These are phyloP conservation scores for Penicillium oxalicum DNA, from an alignment of 2,329 filamentous ascomycete species.

Conservation along the genomic window DNA sequence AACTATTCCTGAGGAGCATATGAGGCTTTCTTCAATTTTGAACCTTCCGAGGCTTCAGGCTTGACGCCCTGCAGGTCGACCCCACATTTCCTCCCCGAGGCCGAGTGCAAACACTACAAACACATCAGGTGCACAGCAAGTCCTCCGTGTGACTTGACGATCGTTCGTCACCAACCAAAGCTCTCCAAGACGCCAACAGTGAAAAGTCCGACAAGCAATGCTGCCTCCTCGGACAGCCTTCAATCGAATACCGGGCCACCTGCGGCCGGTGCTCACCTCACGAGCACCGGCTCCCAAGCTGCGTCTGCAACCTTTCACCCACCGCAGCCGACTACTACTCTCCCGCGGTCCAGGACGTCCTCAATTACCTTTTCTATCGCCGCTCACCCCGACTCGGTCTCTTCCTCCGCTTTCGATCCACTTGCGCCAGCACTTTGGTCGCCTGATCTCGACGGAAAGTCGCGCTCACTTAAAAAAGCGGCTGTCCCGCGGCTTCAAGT, in stretches of 20 bases:
- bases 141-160: no score
- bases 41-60: no score
- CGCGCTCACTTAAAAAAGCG: slow-evolving; percentile 43
- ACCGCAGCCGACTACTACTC: slow-evolving; percentile 50
- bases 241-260: slow-evolving; percentile 36
- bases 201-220: slow-evolving; percentile 16
- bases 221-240: slow-evolving; percentile 30
- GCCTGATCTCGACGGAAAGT: slow-evolving; percentile 74
- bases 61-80: neutral
- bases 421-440: slow-evolving; percentile 51
- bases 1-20: no score
- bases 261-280: slow-evolving; percentile 34
- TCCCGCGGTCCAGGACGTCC: slow-evolving; percentile 49
- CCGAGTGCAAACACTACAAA: neutral
- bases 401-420: slow-evolving; percentile 50
- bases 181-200: no score
- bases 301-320: slow-evolving; percentile 51
- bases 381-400: slow-evolving; percentile 43
- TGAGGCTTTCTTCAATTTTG: no score
- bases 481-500: slow-evolving; percentile 59
- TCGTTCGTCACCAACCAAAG: no score
- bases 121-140: neutral
- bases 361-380: slow-evolving; percentile 61
- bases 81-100: neutral
- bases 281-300: slow-evolving; percentile 18